Base-by-base conservation (phyloP, 306 rosid genomes). In the Cicer chorassanicum region DNA sequence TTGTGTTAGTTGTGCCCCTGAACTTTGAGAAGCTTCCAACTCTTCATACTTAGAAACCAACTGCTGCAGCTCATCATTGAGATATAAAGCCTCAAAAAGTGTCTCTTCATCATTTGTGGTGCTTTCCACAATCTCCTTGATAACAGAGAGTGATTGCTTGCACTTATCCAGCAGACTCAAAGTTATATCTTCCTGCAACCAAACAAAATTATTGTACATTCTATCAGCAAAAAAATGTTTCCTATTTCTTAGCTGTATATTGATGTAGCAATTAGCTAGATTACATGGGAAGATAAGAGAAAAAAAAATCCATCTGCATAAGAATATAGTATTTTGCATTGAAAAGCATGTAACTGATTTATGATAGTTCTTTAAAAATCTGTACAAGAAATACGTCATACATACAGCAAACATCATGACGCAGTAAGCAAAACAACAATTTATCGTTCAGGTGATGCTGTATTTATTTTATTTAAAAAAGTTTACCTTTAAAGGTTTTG, bases 11-110 rank as follows among this genome's bases (percentile, higher is more conserved):
- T 80, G 79, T 62, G 55, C 82, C 72, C 38, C 86, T 2, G 86
- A 57, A 0, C 71, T 51, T 74, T 79, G 86, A 78, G 83, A 77
- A 79, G 79, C 84, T 82, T 87, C 94, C 88, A 84, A 76, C 79
- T 84, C 85, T 76, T 87, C 89, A 24, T 84, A 87, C 79, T 86
- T 89, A 60, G 89, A 87, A 77, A 91, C 74, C 24, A 91, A 71
- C 55, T 81, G 91, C 61, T 87, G 89, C 76, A 91, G 88, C 77
- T 91, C 97, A 76, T 91, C 97, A 60, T 91, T 87, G 62, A 91
- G 91, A 85, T 84, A 80, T 57, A 91, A 78, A 73, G 95, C 94
- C 86, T 91, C 97, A 74, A 89, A 86, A 63, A 91, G 92, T 76
- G 86, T 86, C 66, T 61, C 89, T 81, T 91, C 97, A 65, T 91